Base-by-base conservation (phyloP, 2,329 filamentous ascomycete genomes). In the Aspergillus oerlinghausenensis region DNA sequence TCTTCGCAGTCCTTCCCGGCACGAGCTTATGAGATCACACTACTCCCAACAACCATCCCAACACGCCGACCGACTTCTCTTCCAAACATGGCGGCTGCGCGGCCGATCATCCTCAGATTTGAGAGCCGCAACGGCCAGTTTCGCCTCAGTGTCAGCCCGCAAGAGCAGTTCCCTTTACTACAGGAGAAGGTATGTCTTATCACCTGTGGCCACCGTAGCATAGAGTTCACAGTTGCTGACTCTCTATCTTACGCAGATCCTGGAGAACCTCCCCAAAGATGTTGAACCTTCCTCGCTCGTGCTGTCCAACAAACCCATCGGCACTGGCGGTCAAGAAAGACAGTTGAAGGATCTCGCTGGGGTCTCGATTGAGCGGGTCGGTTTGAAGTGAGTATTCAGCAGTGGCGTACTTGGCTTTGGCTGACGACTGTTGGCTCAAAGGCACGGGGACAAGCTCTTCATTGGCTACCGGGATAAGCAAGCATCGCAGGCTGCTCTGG, bases 41-140 rank as follows among this genome's bases (percentile, higher is more conserved):
- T 11, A 23, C 43, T 7, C 3, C 43, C 21, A 10, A 14, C 21
- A 47, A 21, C 43, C 19, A 47, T 23, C 21, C 23, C 21, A 47
- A 17, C 11, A 23, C 21, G 6, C 43, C n/a, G 23, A 21, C 21
- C 43, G 21, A 25, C 23, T 25, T 14, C 43, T 47, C 21, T 10
- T 17, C 23, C 21, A 23, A 23, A 3, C 60, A 62, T 49, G 40
- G 77, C 77, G 75, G 65, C 73, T 25, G 65, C 74, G 50, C 64
- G 70, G 70, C 77, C 70, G 62, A 96, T 96, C 86, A 82, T 96
- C 69, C 80, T 97, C 55, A 86, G 92, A 74, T 89, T 96, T 65
- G 88, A 92, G 68, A 92, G 92, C 72, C 91, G 90, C 62, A 92
- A 97, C 78, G 94, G 94, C 78, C 94, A 94, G 81, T 88, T 92